A percentile compares a stretch with the other conserved stretches of the same genome.
These are phyloP conservation scores for Xylariales sp. DNA, from an alignment of 2,329 filamentous ascomycete genomes.

Conservation along the genomic window DNA sequence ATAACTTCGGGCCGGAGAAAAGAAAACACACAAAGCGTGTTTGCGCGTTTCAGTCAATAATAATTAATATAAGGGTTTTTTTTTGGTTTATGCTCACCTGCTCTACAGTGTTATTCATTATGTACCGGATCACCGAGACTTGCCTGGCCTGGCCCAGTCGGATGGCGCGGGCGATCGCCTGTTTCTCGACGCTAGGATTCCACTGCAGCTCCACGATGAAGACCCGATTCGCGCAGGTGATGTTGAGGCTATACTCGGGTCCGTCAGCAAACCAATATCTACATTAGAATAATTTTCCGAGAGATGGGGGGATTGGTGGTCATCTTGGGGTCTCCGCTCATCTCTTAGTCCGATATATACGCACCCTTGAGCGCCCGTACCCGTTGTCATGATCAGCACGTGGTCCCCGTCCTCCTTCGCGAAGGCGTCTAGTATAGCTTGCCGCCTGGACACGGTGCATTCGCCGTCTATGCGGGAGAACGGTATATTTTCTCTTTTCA, in stretches of 20 bases:
- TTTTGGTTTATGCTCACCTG: constrained; percentile 25
- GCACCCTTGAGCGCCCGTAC: constrained; percentile 46
- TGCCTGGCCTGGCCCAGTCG: constrained; percentile 38
- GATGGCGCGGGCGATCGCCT: constrained; percentile 45
- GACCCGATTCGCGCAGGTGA: constrained; percentile 41
- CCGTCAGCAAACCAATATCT: too few relatives aligned
- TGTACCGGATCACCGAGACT: constrained; percentile 41
- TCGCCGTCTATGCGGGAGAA: constrained; percentile 41
- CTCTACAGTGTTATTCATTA: constrained; percentile 37
- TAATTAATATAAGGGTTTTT: neutral
- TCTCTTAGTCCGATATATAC: constrained; percentile 8
- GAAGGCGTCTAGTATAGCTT: constrained; percentile 34
- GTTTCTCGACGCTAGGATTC: constrained; percentile 49
- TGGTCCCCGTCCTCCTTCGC: constrained; percentile 13
- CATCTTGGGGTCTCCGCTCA: too few relatives aligned
- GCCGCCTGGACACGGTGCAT: constrained; percentile 27
- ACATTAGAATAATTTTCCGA: too few relatives aligned
- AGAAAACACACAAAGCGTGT: too few relatives aligned
- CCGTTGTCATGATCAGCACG: constrained; percentile 49
- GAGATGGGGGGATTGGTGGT: too few relatives aligned
- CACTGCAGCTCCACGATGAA: constrained; percentile 51
- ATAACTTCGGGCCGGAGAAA: neutral
- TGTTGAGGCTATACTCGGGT: constrained; percentile 33
- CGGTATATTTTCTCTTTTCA: constrained; percentile 19
- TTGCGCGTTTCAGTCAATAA: too few relatives aligned